Evolutionary conservation across 805 yeast species (phyloP), one percentile per base, ranked within the genome.

Genomic region (Wickerhamomyces silvicola): DNA sequence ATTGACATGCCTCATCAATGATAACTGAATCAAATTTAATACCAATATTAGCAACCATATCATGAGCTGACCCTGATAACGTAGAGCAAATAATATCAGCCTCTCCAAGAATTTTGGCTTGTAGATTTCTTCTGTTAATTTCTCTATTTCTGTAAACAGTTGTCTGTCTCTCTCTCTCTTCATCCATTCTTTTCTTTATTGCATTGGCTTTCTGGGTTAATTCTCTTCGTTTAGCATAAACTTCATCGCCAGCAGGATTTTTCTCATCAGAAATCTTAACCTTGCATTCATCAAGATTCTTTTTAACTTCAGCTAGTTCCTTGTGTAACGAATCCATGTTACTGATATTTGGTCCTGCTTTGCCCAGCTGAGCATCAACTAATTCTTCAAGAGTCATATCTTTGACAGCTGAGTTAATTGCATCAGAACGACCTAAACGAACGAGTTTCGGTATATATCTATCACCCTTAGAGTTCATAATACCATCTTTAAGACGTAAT

Each of bases 1-100:
- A 82, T 57, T 90, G 98, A 45, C 97, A 94, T 2, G 98, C 98
- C 57, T 90, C 98, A 62, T 90, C 98, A 39, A 90, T 80, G 31
- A 90, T 79, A 2, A 92, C 97, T 4, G 94, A 85, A 30, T 83
- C 94, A 53, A 92, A 90, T 26, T 73, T 72, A 48, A 86, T 70
- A 8, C 86, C 77, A 51, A 90, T 60, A 26, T 77, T 69, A 0
- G 86, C 77, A 24, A 90, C 66, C 38, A 86, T 75, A 41, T 84
- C 92, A 60, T 87, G 95, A 0, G 97, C 96, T 4, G 96, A 76
- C 18, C 97, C 97, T 0, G 97, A 88, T 21, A 90, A 63, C 0
- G 98, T 90, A 0, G 97, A 70, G 50, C 97, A 92, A 12, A 90
- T 82, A 28, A 92, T 77, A 39, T 88, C 85, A 11, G 96, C 87